These are phyloP conservation scores for Abelmoschus esculentus DNA, from an alignment of 345 rosid species.

Conservation along the genomic window DNA sequence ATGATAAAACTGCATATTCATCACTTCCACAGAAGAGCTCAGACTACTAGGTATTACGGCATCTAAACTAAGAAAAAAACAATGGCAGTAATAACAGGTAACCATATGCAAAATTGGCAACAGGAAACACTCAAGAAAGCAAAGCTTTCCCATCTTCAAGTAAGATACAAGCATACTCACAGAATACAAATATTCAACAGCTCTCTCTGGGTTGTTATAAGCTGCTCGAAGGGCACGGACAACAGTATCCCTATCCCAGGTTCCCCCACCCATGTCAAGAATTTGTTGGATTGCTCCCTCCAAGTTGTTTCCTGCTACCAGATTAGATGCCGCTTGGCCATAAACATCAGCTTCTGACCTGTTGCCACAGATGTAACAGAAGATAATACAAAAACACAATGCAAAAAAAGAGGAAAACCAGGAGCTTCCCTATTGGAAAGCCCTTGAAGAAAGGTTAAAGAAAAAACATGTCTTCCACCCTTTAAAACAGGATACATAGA, in stretches of 20 bases:
- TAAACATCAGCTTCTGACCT: constrained; percentile 7
- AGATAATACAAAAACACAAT: not conserved
- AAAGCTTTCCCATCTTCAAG: not conserved
- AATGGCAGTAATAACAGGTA: too few species aligned
- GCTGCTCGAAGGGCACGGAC: constrained; percentile 95
- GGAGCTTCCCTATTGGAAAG: not conserved
- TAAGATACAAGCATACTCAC: constrained; percentile 41
- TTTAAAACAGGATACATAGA: not conserved
- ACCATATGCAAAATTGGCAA: not conserved
- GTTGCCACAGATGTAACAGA: not conserved
- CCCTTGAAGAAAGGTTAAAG: not conserved
- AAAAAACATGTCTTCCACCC: constrained; percentile 9
- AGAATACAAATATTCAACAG: constrained; percentile 90
- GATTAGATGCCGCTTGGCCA: constrained; percentile 82
- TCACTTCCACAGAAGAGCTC: too few species aligned
- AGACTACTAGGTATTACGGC: too few species aligned
- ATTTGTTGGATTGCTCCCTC: constrained; percentile 81
- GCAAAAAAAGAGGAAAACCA: not conserved
- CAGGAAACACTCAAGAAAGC: not conserved
- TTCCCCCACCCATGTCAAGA: constrained; percentile 95
- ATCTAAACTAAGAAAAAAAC: too few species aligned
- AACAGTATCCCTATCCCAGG: constrained; percentile 84
- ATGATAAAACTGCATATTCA: too few species aligned
- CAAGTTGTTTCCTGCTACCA: constrained; percentile 81
- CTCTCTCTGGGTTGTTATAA: constrained; percentile 90